Conservation (phyloP, 192 early-diverging fungal genomes). For the Entophlyctis luteolus region DNA sequence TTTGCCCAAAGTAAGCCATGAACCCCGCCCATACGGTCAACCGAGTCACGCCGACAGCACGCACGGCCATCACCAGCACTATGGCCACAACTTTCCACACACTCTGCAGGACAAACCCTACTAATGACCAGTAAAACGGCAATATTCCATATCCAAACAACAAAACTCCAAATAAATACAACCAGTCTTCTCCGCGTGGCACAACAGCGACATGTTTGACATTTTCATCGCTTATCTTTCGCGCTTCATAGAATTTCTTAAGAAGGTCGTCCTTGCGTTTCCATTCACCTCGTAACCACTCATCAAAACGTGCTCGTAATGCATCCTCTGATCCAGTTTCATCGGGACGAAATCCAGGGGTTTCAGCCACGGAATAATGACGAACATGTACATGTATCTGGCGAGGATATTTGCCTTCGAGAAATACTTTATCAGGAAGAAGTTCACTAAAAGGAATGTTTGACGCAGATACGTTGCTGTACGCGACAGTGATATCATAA, state of each 20-base stretch:
- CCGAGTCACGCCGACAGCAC: no score
- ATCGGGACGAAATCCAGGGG: constrained; percentile 35
- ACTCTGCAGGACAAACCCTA: no score
- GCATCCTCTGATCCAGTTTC: constrained; percentile 34
- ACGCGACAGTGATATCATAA: constrained; percentile 88
- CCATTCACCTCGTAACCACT: constrained; percentile 76
- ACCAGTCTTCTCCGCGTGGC: background rate
- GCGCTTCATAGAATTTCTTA: constrained; percentile 71
- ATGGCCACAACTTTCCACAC: no score
- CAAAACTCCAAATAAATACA: background rate
- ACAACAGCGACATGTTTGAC: background rate
- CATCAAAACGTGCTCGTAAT: constrained; percentile 46
- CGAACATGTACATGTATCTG: constrained; percentile 77
- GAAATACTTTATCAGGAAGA: constrained; percentile 71
- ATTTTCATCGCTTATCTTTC: constrained; percentile 46
- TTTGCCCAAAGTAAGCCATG: no score
- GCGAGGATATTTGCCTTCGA: constrained; percentile 66
- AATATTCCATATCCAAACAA: background rate
- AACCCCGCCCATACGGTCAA: no score
- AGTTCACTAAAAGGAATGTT: constrained; percentile 82
- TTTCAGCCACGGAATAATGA: constrained; percentile 7
- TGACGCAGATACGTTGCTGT: constrained; percentile 55
- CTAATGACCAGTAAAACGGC: background rate
- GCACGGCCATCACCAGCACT: no score
- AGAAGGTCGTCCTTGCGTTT: constrained; percentile 80